Conservation (phyloP, 148 eudicot species). For the Agrostemma githago region DNA sequence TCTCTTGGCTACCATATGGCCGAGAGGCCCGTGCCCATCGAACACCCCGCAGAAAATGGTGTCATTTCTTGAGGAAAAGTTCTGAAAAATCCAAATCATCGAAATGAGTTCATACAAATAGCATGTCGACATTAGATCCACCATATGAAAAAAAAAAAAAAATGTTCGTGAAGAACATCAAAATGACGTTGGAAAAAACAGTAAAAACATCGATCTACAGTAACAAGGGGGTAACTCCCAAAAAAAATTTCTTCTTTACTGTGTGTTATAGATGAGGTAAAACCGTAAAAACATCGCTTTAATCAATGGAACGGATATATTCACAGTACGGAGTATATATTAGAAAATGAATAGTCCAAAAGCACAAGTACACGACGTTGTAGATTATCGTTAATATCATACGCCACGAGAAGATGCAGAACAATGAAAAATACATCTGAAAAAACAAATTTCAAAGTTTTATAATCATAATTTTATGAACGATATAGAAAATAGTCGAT, state of each 20-base stretch:
- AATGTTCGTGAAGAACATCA: neutral
- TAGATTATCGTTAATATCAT: neutral
- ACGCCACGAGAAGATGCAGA: neutral
- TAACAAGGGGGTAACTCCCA: neutral
- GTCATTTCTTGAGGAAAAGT: constrained; percentile 73
- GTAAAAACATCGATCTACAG: neutral
- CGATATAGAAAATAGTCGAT: constrained; percentile 6
- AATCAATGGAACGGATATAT: neutral
- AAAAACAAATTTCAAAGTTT: neutral
- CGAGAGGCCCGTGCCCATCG: constrained; percentile 94
- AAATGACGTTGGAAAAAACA: neutral
- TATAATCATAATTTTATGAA: neutral
- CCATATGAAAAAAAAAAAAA: neutral
- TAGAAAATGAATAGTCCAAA: neutral
- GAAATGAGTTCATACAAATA: neutral
- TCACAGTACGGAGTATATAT: neutral
- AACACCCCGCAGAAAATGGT: constrained; percentile 88
- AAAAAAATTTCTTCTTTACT: neutral
- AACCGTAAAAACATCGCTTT: neutral
- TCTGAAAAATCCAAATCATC: constrained; percentile 44
- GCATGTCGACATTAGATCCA: neutral
- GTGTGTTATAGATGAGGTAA: neutral
- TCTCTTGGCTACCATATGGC: constrained; percentile 92
- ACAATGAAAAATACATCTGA: neutral
- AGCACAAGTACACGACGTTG: neutral